These are phyloP conservation scores for Ramicandelaber brevisporus DNA, from an alignment of 192 early-diverging fungal species.

Conservation along the genomic window DNA sequence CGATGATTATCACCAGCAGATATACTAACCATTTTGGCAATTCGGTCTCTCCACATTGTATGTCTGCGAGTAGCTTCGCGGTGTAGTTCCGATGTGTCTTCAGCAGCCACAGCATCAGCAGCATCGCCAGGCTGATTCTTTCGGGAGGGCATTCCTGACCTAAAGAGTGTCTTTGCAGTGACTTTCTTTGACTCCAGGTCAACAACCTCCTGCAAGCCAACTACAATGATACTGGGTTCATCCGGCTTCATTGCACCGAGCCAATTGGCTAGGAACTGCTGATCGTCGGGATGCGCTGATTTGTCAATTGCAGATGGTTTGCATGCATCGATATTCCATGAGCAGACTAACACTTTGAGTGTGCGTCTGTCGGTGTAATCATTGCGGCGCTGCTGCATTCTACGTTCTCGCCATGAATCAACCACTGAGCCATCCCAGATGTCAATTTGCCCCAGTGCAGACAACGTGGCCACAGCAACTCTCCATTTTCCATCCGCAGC, in stretches of 20 bases:
- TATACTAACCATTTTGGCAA: constrained; percentile 23
- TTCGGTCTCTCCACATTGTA: no score
- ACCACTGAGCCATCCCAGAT: constrained; percentile 16
- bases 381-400: constrained; percentile 27
- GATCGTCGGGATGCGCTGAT: constrained; percentile 9
- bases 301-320: constrained; percentile 58
- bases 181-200: constrained; percentile 58
- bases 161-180: constrained; percentile 29
- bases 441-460: no score
- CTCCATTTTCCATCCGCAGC: no score
- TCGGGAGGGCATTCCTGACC: background rate
- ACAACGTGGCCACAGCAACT: no score
- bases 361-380: constrained; percentile 37
- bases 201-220: constrained; percentile 95
- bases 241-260: constrained; percentile 15
- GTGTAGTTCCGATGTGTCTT: no score
- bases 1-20: constrained; percentile 12
- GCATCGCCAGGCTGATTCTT: constrained; percentile 8
- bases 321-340: constrained; percentile 80
- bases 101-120: constrained; percentile 17
- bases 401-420: constrained; percentile 16
- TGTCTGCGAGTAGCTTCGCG: no score
- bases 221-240: constrained; percentile 50
- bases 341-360: constrained; percentile 51
- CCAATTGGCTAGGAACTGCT: constrained; percentile 10